Percentiles rank a stretch among this genome's conserved stretches.
These are phyloP conservation scores for button mushroom (Agaricus bisporus) DNA, from an alignment of 768 basidiomycete genomes.

Conservation along the genomic window DNA sequence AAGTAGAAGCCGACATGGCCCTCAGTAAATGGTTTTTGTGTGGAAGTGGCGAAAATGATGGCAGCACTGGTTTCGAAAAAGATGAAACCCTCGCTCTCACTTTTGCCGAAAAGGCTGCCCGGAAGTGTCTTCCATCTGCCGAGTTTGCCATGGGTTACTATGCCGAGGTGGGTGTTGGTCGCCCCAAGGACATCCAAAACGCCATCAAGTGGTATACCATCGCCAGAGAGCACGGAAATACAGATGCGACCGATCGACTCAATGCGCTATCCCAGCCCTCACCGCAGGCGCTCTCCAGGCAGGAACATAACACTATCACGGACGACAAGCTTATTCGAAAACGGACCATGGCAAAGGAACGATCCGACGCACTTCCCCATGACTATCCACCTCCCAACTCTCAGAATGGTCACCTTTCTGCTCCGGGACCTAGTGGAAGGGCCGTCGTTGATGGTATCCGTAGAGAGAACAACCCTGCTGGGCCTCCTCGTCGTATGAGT, in stretches of 20 bases:
- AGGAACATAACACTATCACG: slow-evolving; percentile 76
- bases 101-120: slow-evolving; percentile 85
- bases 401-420: slow-evolving; percentile 5
- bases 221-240: slow-evolving; percentile 75
- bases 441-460: slow-evolving; percentile 51
- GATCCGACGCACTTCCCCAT: slow-evolving; percentile 24
- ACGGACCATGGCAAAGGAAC: slow-evolving; percentile 64
- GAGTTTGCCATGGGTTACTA: slow-evolving; percentile 98
- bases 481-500: not conserved
- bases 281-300: slow-evolving; percentile 63
- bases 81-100: slow-evolving; percentile 81
- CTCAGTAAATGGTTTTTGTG: slow-evolving; percentile 97
- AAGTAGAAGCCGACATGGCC: slow-evolving; percentile 94
- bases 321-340: slow-evolving; percentile 77
- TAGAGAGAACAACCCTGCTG: slow-evolving; percentile 23
- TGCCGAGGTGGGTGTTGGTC: slow-evolving; percentile 86
- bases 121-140: slow-evolving; percentile 69
- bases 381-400: not conserved
- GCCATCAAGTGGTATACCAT: slow-evolving; percentile 76
- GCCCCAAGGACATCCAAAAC: slow-evolving; percentile 49
- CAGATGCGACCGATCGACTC: slow-evolving; percentile 74
- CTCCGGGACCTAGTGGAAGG: slow-evolving; percentile 24
- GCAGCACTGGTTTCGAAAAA: slow-evolving; percentile 57
- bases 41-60: slow-evolving; percentile 43
- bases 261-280: slow-evolving; percentile 55